Conservation (phyloP, 306 rosid genomes). For the Lathyrus oleraceus region DNA sequence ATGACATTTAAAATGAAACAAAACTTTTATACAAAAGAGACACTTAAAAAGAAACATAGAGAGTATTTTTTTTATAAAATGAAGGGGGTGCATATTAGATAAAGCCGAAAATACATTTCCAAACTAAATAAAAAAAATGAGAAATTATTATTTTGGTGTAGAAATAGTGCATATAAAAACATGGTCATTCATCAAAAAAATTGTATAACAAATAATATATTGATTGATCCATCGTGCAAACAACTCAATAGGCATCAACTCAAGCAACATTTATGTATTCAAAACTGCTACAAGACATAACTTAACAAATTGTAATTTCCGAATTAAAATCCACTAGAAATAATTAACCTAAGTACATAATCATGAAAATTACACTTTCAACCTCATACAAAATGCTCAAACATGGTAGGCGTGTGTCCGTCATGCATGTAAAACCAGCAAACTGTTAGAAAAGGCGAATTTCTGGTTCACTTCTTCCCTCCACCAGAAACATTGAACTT, state of each 20-base stretch:
- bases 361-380: slow-evolving; percentile 35
- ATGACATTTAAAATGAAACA: too few relatives aligned
- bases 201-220: not conserved
- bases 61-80: too few relatives aligned
- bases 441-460: slow-evolving; percentile 1
- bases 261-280: slow-evolving; percentile 8
- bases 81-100: too few relatives aligned
- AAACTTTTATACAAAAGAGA: too few relatives aligned
- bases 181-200: not conserved
- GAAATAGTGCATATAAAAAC: too few relatives aligned
- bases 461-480: slow-evolving; percentile 75
- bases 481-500: slow-evolving; percentile 98
- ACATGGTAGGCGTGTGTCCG: slow-evolving; percentile 25
- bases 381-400: slow-evolving; percentile 35
- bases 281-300: slow-evolving; percentile 30
- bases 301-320: slow-evolving; percentile 2
- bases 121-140: too few relatives aligned
- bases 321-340: slow-evolving; percentile 37
- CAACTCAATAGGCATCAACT: slow-evolving; percentile 26
- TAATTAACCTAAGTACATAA: slow-evolving; percentile 19
- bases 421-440: slow-evolving; percentile 21
- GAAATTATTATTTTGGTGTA: too few relatives aligned
- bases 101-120: too few relatives aligned
- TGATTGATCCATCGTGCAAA: slow-evolving; percentile 7
- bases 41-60: too few relatives aligned